Percentiles rank a stretch among this genome's conserved stretches.
Evolutionary conservation across 805 yeast genomes (phyloP).

Genomic region (Lipomyces yamanashiensis): DNA sequence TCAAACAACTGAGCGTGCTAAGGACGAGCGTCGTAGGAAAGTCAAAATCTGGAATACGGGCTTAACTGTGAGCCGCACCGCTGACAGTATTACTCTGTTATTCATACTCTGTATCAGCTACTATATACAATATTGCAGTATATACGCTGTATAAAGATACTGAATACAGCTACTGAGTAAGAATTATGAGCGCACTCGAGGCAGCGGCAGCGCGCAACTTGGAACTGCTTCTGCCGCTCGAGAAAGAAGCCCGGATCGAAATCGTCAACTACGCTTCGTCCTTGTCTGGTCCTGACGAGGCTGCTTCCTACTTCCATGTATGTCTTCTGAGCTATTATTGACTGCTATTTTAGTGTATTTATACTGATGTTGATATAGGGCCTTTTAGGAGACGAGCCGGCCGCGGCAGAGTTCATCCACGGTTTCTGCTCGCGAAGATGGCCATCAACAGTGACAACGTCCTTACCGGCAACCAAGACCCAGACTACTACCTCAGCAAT

Average conservation of each 20-base stretch:
- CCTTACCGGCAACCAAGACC: background rate
- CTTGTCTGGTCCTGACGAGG: constrained; percentile 54
- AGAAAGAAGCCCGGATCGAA: constrained; percentile 58
- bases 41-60: background rate
- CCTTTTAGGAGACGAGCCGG: constrained; percentile 33
- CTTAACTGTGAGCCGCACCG: no score
- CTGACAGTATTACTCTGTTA: no score
- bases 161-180: background rate
- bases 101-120: no score
- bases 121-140: no score
- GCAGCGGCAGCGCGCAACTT: constrained; percentile 23
- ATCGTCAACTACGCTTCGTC: constrained; percentile 59
- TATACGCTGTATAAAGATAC: no score
- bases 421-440: constrained; percentile 32
- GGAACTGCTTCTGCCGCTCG: constrained; percentile 56
- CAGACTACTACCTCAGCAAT: background rate
- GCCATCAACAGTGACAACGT: constrained; percentile 11
- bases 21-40: background rate
- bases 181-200: constrained; percentile 15
- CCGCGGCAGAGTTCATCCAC: constrained; percentile 35
- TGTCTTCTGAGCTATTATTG: background rate
- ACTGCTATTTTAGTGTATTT: background rate
- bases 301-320: constrained; percentile 54
- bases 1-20: background rate
- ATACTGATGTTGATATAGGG: constrained; percentile 12